A percentile compares a stretch with the other conserved stretches of the same genome.
phyloP scores from a whole-genome alignment of 2,329 filamentous ascomycete species.

The Fragosphaeria purpurea region DNA sequence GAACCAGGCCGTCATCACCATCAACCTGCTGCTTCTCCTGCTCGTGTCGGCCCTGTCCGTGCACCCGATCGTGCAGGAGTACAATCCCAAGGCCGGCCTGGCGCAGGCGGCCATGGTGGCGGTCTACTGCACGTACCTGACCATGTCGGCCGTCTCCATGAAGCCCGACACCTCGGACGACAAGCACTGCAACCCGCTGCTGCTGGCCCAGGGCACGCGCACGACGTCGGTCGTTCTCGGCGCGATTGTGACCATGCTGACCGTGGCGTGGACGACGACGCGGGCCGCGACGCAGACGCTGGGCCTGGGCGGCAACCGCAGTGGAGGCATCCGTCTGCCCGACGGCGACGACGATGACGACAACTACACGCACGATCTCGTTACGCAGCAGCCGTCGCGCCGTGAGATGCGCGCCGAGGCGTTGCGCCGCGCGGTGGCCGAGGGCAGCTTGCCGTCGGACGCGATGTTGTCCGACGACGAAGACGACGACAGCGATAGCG shows the following conservation, averaged over 20 bases:
- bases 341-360: slow-evolving; percentile 50
- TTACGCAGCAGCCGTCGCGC: slow-evolving; percentile 75
- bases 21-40: slow-evolving; percentile 81
- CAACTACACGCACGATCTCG: slow-evolving; percentile 54
- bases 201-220: slow-evolving; percentile 75
- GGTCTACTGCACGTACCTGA: slow-evolving; percentile 96
- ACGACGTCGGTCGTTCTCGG: slow-evolving; percentile 87
- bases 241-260: slow-evolving; percentile 91
- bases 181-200: slow-evolving; percentile 84
- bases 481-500: slow-evolving; percentile 54
- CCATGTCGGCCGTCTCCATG: slow-evolving; percentile 97
- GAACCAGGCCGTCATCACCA: slow-evolving; percentile 93
- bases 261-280: slow-evolving; percentile 94
- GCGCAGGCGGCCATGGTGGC: slow-evolving; percentile 98
- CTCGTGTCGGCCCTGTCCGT: slow-evolving; percentile 75
- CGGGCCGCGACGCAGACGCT: slow-evolving; percentile 87
- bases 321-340: slow-evolving; percentile 51
- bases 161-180: slow-evolving; percentile 89
- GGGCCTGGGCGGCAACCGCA: slow-evolving; percentile 53
- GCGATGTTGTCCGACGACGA: slow-evolving; percentile 61
- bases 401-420: slow-evolving; percentile 91
- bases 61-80: slow-evolving; percentile 80
- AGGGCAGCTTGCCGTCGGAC: slow-evolving; percentile 83
- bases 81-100: slow-evolving; percentile 85
- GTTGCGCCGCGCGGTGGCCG: slow-evolving; percentile 82